phyloP scores from a whole-genome alignment of 2,329 filamentous ascomycete genomes.

The Aspergillus nomiae region DNA sequence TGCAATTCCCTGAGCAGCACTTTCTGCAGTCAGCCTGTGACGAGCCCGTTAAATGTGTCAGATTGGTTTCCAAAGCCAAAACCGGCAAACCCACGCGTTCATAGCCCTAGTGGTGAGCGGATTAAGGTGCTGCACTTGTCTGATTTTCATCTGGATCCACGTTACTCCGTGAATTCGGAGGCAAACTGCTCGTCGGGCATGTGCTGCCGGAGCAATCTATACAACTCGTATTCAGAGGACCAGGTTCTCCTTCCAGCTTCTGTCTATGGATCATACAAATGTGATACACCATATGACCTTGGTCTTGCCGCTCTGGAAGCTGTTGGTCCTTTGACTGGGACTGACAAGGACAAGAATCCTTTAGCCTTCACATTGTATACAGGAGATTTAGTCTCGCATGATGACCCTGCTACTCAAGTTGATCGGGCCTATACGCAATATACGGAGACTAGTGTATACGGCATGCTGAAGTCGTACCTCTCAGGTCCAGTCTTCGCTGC shows the following conservation, averaged over 20 bases:
- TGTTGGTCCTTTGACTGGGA: conserved; percentile 59
- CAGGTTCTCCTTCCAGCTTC: conserved; percentile 51
- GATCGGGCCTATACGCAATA: conserved; percentile 58
- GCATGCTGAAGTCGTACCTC: conserved; percentile 59
- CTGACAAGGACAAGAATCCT: conserved; percentile 47
- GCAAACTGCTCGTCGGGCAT: conserved; percentile 55
- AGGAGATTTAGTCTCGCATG: conserved; percentile 60
- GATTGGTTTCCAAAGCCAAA: conserved; percentile 57
- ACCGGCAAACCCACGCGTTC: conserved; percentile 47
- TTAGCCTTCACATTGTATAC: conserved; percentile 60
- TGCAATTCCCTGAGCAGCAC: conserved; percentile 53
- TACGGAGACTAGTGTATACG: conserved; percentile 55
- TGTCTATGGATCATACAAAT: conserved; percentile 57
- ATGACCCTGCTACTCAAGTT: conserved; percentile 51
- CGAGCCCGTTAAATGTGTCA: conserved; percentile 48
- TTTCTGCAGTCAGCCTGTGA: conserved; percentile 52
- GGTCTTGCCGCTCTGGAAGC: conserved; percentile 59
- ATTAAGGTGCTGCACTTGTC: conserved; percentile 60
- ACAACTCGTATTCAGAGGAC: conserved; percentile 37
- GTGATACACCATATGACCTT: conserved; percentile 62
- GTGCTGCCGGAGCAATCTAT: conserved; percentile 53
- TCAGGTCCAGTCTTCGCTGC: conserved; percentile 59
- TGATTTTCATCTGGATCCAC: conserved; percentile 59
- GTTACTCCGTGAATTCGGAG: conserved; percentile 56
- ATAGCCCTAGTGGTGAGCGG: conserved; percentile 53